A percentile compares a stretch with the other conserved stretches of the same genome.
phyloP scores from a whole-genome alignment of 1,284 basidiomycete species.

The Apiotrichum brassicae region DNA sequence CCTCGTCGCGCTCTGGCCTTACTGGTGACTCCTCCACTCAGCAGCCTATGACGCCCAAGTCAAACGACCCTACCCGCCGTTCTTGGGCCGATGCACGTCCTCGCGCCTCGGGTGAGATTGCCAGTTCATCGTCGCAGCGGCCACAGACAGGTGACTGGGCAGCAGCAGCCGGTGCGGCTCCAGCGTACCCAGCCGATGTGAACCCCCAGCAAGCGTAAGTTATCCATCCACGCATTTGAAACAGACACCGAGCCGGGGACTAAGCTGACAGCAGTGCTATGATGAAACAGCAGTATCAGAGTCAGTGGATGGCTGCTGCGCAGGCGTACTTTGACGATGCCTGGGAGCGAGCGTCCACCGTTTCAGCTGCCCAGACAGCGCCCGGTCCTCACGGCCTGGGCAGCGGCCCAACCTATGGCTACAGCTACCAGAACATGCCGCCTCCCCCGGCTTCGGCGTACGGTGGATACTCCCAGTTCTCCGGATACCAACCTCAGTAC shows the following conservation, averaged over 20 bases:
- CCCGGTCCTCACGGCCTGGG: slow-evolving; percentile 1
- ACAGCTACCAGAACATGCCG: slow-evolving; percentile 13
- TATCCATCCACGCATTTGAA: too few relatives aligned
- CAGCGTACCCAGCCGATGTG: slow-evolving; percentile 1
- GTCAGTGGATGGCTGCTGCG: slow-evolving; percentile 39
- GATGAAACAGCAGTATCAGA: slow-evolving; percentile 41
- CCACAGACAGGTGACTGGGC: slow-evolving; percentile 6
- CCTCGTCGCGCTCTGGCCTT: slow-evolving; percentile 21
- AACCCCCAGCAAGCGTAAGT: slow-evolving; percentile 6
- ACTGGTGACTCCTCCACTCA: slow-evolving; percentile 18
- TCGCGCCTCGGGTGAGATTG: neutral
- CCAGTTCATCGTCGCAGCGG: neutral
- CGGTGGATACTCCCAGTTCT: neutral
- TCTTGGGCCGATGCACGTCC: slow-evolving; percentile 16
- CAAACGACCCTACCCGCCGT: slow-evolving; percentile 9
- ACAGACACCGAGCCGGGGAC: too few relatives aligned
- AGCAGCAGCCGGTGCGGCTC: neutral
- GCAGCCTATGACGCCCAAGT: slow-evolving; percentile 25
- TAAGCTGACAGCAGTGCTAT: slow-evolving; percentile 8
- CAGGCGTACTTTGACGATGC: slow-evolving; percentile 39
- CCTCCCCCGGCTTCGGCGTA: neutral
- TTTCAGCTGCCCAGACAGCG: slow-evolving; percentile 18
- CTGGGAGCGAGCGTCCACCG: slow-evolving; percentile 38
- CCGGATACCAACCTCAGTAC: slow-evolving; percentile 4
- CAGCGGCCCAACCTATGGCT: slow-evolving; percentile 16